Conservation (phyloP, 441 rosid species). For the Adansonia madagascariensis region DNA sequence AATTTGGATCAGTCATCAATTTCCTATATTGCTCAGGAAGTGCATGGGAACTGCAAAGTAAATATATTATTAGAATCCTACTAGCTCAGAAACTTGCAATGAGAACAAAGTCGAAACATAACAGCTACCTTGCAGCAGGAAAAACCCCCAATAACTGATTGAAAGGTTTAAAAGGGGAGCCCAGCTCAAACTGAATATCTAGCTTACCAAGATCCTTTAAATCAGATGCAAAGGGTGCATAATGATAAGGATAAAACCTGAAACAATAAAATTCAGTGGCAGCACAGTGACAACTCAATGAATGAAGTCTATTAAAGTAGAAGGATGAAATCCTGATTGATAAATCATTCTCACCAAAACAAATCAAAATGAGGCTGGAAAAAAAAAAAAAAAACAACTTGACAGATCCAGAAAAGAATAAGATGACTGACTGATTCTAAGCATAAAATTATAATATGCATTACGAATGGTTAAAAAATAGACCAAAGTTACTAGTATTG, state of each 20-base stretch:
- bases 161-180: constrained; percentile 88
- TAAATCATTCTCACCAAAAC: not conserved
- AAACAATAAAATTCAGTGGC: constrained; percentile 23
- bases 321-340: not conserved
- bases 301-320: not conserved
- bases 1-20: constrained; percentile 86
- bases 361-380: not conserved
- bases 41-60: constrained; percentile 82
- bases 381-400: not conserved
- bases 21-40: constrained; percentile 78
- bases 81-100: not conserved
- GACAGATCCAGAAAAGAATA: not conserved
- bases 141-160: constrained; percentile 93
- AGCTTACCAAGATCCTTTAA: constrained; percentile 72
- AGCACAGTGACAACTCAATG: not conserved
- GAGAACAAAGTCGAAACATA: constrained; percentile 20
- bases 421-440: not conserved
- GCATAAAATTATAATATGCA: not conserved
- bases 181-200: constrained; percentile 71
- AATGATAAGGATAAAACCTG: constrained; percentile 98
- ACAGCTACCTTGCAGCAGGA: constrained; percentile 85
- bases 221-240: constrained; percentile 99
- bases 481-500: not conserved
- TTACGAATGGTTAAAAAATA: not conserved
- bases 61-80: constrained; percentile 32